Evolutionary conservation across 2,329 filamentous ascomycete species (phyloP).

Genomic region (Fusarium poae): DNA sequence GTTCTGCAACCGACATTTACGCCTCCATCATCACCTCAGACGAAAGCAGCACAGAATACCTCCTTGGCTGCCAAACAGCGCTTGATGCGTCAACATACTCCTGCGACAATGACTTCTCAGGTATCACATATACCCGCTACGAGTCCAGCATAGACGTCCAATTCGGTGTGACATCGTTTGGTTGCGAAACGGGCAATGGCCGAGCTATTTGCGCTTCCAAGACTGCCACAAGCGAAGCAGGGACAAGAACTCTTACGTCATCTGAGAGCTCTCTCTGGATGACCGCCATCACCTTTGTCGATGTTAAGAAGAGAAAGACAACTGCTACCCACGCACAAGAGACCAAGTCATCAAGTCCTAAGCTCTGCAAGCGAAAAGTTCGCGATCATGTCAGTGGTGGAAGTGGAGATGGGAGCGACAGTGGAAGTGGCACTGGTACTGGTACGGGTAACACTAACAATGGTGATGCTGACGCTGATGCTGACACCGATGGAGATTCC

Average conservation of each 20-base stretch:
- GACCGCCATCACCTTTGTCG: constrained; percentile 40
- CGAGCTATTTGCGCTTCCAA: constrained; percentile 34
- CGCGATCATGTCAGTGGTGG: background rate
- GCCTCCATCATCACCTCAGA: constrained; percentile 43
- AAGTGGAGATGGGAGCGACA: background rate
- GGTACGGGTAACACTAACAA: background rate
- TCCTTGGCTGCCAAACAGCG: constrained; percentile 43
- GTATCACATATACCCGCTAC: constrained; percentile 41
- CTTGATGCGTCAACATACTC: constrained; percentile 31
- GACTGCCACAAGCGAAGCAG: background rate
- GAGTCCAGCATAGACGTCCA: constrained; percentile 26
- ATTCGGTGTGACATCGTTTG: constrained; percentile 38
- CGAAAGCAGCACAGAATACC: constrained; percentile 41
- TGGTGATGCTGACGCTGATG: background rate
- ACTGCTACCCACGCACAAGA: background rate
- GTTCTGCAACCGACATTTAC: constrained; percentile 40
- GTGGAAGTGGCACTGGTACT: background rate
- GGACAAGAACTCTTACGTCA: constrained; percentile 13
- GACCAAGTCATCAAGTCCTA: background rate
- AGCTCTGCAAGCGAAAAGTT: constrained; percentile 27
- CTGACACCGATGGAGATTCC: background rate
- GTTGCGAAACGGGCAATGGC: constrained; percentile 26
- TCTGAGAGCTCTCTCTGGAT: constrained; percentile 39
- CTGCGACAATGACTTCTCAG: constrained; percentile 41
- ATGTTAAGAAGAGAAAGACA: constrained; percentile 23